A percentile compares a stretch with the other conserved stretches of the same genome.
Evolutionary conservation across 2,329 filamentous ascomycete genomes (phyloP).

Genomic region (Colletotrichum plurivorum): DNA sequence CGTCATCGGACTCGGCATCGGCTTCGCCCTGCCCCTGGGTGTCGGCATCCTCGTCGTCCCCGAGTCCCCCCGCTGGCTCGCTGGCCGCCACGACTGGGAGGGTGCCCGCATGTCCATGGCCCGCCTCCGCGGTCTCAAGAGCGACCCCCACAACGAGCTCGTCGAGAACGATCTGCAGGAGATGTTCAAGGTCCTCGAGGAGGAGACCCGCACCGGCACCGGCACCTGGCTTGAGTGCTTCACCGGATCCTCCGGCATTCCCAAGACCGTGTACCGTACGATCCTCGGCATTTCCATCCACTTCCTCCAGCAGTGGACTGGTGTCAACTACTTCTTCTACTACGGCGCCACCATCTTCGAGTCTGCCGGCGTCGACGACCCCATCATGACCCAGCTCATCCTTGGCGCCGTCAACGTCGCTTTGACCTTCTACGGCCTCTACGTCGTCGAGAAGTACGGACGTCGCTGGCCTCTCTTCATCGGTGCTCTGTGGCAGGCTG

Average conservation of each 20-base stretch:
- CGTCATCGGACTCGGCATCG: conserved; percentile 69
- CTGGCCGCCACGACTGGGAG: conserved; percentile 61
- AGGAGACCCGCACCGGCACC: conserved; percentile 59
- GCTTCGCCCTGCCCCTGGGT: conserved; percentile 66
- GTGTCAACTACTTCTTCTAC: conserved; percentile 73
- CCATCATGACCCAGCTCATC: conserved; percentile 78
- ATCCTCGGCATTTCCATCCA: conserved; percentile 75
- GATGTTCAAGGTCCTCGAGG: conserved; percentile 63
- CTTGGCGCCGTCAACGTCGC: conserved; percentile 77
- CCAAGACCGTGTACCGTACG: conserved; percentile 75
- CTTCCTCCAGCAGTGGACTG: conserved; percentile 78
- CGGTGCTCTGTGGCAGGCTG: conserved; percentile 77
- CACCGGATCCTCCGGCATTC: conserved; percentile 63
- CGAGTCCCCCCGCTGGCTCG: conserved; percentile 71
- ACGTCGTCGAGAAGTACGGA: conserved; percentile 77
- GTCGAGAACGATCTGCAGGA: conserved; percentile 68
- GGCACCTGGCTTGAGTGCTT: conserved; percentile 74
- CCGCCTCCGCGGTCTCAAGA: conserved; percentile 65
- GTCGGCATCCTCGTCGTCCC: conserved; percentile 68
- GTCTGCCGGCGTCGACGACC: conserved; percentile 75
- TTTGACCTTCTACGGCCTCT: conserved; percentile 77
- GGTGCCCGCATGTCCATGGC: conserved; percentile 65
- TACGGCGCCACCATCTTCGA: conserved; percentile 79
- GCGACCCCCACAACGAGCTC: conserved; percentile 58
- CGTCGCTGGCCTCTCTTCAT: conserved; percentile 77